These are phyloP conservation scores for Terfezia boudieri DNA, from an alignment of 495 filamentous ascomycete species.

Conservation along the genomic window DNA sequence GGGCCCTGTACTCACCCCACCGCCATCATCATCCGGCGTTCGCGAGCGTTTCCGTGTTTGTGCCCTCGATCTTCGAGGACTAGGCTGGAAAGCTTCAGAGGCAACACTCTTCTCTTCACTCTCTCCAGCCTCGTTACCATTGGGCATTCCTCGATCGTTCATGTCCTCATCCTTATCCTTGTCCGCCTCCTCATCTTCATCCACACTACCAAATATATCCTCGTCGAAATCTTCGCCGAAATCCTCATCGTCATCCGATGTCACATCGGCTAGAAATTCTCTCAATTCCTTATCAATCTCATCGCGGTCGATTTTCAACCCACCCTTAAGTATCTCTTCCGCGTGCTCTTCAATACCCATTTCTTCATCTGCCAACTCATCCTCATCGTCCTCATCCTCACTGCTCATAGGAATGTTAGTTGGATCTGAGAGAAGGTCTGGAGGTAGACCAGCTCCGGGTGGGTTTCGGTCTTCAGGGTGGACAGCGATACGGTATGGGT, in stretches of 20 bases:
- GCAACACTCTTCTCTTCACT: background rate
- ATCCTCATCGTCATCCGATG: constrained; percentile 1
- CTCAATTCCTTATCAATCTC: constrained; percentile 48
- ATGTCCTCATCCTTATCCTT: background rate
- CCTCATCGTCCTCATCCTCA: constrained; percentile 25
- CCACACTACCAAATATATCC: constrained; percentile 18
- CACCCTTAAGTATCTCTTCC: constrained; percentile 26
- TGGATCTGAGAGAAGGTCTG: constrained; percentile 11
- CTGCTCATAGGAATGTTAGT: constrained; percentile 13
- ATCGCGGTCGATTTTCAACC: constrained; percentile 33
- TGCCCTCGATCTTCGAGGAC: no score
- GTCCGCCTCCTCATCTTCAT: constrained; percentile 12
- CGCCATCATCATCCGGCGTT: background rate
- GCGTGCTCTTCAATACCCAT: constrained; percentile 20
- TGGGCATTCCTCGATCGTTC: background rate
- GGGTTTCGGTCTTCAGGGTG: constrained; percentile 36
- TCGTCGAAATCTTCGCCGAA: constrained; percentile 23
- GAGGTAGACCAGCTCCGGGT: constrained; percentile 14
- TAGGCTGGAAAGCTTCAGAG: background rate
- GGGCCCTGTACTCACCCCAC: background rate
- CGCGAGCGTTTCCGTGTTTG: no score
- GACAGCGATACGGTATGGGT: constrained; percentile 43
- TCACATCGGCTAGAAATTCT: constrained; percentile 39
- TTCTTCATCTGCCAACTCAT: constrained; percentile 29
- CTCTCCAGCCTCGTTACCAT: constrained; percentile 2